Evolutionary conservation across 2,329 filamentous ascomycete genomes (phyloP).

Genomic region (Xylaria arbuscula): DNA sequence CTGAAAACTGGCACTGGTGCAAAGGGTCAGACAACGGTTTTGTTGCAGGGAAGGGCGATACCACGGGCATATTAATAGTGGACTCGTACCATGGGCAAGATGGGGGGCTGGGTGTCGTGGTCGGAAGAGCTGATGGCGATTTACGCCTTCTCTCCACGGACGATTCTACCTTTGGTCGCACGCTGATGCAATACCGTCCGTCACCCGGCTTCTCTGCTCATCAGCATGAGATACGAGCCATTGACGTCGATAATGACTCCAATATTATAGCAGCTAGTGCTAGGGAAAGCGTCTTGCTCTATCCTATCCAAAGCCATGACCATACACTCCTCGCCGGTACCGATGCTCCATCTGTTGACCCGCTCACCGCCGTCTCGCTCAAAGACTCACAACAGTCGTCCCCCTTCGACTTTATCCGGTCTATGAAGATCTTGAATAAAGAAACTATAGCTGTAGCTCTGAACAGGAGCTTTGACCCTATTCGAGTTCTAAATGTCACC

Average conservation of each 20-base stretch:
- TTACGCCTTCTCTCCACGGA: conserved; percentile 58
- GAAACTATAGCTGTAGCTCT: conserved; percentile 60
- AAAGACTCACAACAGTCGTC: conserved; percentile 33
- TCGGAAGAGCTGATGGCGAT: conserved; percentile 63
- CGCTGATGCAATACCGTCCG: conserved; percentile 42
- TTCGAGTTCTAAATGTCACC: conserved; percentile 60
- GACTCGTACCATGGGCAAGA: conserved; percentile 46
- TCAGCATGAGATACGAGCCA: conserved; percentile 51
- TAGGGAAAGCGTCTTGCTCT: conserved; percentile 52
- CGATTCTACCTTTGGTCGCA: conserved; percentile 49
- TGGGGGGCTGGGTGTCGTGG: conserved; percentile 52
- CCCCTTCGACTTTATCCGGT: conserved; percentile 48
- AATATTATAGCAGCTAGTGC: conserved; percentile 51
- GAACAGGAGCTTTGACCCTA: conserved; percentile 55
- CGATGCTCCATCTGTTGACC: conserved; percentile 33
- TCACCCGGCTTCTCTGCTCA: conserved; percentile 19
- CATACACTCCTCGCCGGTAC: conserved; percentile 24
- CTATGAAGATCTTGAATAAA: conserved; percentile 59
- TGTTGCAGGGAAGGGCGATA: conserved; percentile 60
- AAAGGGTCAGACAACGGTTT: conserved; percentile 56
- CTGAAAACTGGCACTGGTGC: conserved; percentile 53
- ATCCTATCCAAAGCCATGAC: conserved; percentile 44
- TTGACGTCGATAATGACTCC: conserved; percentile 49
- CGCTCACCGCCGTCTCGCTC: conserved; percentile 41
- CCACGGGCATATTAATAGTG: conserved; percentile 60